Evolutionary conservation across 768 basidiomycete species (phyloP), one percentile per base, ranked within the genome.

Genomic region (Russula vinacea): DNA sequence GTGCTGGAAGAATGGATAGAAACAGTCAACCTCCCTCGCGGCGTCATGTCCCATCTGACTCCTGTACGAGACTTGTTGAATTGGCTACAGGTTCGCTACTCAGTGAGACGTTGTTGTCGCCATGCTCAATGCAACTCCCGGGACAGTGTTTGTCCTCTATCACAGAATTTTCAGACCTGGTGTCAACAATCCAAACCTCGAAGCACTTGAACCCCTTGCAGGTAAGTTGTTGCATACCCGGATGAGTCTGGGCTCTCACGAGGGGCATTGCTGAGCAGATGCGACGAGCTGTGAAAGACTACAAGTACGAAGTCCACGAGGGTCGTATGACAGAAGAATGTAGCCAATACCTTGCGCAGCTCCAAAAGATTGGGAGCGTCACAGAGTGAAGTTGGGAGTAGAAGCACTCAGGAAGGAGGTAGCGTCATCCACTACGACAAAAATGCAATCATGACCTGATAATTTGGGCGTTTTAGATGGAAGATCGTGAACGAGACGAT

Each of bases 291-390:
- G 89, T 96, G 33, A 85, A 89, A 52, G 96, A 98, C 72, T 93
- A 93, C 76, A 90, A 85, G 73, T 97, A 91, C 72, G 96, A 99
- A 77, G 89, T 98, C 55, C 89, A 88, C 72, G 97, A 99, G 74
- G 82, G 86, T 1, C 82, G 81, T 65, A 97, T 99, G 92, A 90
- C 87, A 3, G 94, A 98, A 26, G 97, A 99, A 74, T 98, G 96
- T 72, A 80, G 84, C 44, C 92, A 97, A 76, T 98, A 98, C 70
- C 83, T 98, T 32, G 89, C 86, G 3, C 96, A 98, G 70, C 79
- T 99, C 10, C 95, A 98, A 76, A 92, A 72, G 95, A 98, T 73
- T 99, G 96, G 96, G 96, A 99, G 75, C 80, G 92, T 62, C 89
- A 92, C 73, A 81, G 94, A 50, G 86, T 95, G 37, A 90, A 92